phyloP scores from a whole-genome alignment of 352 stramenopile species.

The Phytopythium sindhum region DNA sequence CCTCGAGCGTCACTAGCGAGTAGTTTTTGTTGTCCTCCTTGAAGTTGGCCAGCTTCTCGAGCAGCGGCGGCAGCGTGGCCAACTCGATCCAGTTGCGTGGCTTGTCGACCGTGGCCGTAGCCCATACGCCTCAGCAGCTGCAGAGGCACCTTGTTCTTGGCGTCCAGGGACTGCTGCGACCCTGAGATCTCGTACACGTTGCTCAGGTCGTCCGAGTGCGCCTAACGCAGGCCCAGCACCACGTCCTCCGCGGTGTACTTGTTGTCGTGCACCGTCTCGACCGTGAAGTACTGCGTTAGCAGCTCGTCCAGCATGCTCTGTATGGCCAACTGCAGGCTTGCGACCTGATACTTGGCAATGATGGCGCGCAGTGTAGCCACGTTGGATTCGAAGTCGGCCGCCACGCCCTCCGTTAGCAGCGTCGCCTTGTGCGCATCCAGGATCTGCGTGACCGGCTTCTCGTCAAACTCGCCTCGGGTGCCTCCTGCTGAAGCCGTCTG shows the following conservation, averaged over 20 bases:
- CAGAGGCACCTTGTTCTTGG: slow-evolving; percentile 81
- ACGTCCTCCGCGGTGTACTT: slow-evolving; percentile 83
- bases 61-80: slow-evolving; percentile 71
- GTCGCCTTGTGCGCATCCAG: slow-evolving; percentile 66
- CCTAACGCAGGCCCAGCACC: slow-evolving; percentile 84
- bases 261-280: slow-evolving; percentile 72
- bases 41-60: slow-evolving; percentile 86
- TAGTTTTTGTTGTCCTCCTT: slow-evolving; percentile 92
- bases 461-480: slow-evolving; percentile 45
- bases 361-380: slow-evolving; percentile 75
- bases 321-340: slow-evolving; percentile 61
- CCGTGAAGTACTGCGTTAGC: slow-evolving; percentile 76
- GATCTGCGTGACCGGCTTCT: slow-evolving; percentile 45
- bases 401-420: slow-evolving; percentile 47
- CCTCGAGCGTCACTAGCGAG: slow-evolving; percentile 91
- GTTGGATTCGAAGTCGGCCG: slow-evolving; percentile 64
- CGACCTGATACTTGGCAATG: slow-evolving; percentile 60
- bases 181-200: slow-evolving; percentile 89
- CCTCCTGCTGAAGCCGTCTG: no score
- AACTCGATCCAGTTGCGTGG: slow-evolving; percentile 54
- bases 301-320: slow-evolving; percentile 67
- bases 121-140: slow-evolving; percentile 58
- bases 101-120: slow-evolving; percentile 15
- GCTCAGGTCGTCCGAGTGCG: slow-evolving; percentile 84
- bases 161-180: slow-evolving; percentile 88